These are phyloP conservation scores for Millerozyma acaciae DNA, from an alignment of 805 yeast genomes.

Conservation along the genomic window DNA sequence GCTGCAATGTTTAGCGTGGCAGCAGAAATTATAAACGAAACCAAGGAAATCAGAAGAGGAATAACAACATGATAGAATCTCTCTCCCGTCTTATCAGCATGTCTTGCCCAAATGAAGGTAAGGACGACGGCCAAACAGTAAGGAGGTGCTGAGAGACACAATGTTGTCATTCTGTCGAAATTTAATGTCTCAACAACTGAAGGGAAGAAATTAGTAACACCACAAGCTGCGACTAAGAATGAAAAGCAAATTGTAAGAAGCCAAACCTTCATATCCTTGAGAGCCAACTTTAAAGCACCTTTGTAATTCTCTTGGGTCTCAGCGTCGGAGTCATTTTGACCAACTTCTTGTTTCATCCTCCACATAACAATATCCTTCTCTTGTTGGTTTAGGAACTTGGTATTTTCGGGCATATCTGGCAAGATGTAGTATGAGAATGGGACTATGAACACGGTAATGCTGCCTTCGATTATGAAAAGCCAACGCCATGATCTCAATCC, in stretches of 20 bases:
- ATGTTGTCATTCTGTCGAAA: conserved; percentile 46
- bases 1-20: conserved; percentile 53
- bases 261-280: conserved; percentile 45
- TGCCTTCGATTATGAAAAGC: conserved; percentile 55
- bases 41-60: conserved; percentile 40
- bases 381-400: conserved; percentile 42
- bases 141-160: conserved; percentile 59
- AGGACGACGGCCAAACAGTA: conserved; percentile 48
- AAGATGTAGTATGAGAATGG: conserved; percentile 44
- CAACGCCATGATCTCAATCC: conserved; percentile 52
- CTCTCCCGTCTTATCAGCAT: conserved; percentile 55
- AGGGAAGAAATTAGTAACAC: conserved; percentile 61
- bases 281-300: conserved; percentile 33
- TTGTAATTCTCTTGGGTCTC: conserved; percentile 32
- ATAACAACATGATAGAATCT: conserved; percentile 46
- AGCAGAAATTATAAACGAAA: conserved; percentile 47
- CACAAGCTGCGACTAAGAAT: conserved; percentile 54
- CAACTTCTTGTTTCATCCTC: conserved; percentile 38
- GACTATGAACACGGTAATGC: conserved; percentile 44
- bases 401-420: conserved; percentile 52
- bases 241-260: conserved; percentile 41
- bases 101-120: conserved; percentile 51
- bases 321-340: conserved; percentile 35
- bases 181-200: conserved; percentile 55
- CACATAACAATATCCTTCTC: conserved; percentile 43